These are phyloP conservation scores for Cenchrus fungigraminus DNA, from an alignment of 176 grass and related monocot species.

Conservation along the genomic window DNA sequence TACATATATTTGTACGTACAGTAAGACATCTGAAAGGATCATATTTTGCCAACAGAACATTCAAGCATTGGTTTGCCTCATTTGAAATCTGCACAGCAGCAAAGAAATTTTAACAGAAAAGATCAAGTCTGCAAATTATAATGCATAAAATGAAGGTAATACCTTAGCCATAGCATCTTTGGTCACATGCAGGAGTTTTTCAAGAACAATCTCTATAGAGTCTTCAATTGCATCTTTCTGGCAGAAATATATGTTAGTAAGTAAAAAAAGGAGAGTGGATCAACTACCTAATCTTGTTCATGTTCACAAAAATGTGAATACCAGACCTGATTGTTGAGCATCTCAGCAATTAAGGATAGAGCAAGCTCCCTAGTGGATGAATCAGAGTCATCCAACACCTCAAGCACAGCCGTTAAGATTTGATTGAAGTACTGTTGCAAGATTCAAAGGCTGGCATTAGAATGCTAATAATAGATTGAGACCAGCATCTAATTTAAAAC, in stretches of 20 bases:
- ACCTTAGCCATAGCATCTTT: constrained; percentile 87
- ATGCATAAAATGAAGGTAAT: constrained; percentile 27
- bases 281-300: constrained; percentile 38
- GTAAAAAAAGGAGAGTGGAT: background rate
- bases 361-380: constrained; percentile 75
- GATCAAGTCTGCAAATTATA: background rate
- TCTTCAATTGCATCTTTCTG: constrained; percentile 94
- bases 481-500: background rate
- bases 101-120: constrained; percentile 43
- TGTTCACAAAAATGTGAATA: constrained; percentile 38
- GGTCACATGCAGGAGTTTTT: constrained; percentile 90
- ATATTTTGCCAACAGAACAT: constrained; percentile 72
- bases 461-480: constrained; percentile 19
- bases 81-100: constrained; percentile 79
- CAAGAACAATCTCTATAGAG: constrained; percentile 95
- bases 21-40: constrained; percentile 91
- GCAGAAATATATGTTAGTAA: constrained; percentile 48
- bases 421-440: constrained; percentile 98
- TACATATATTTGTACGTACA: constrained; percentile 54
- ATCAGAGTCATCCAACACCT: constrained; percentile 86
- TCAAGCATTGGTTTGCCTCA: constrained; percentile 88
- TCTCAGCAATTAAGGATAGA: constrained; percentile 83
- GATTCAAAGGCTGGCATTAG: constrained; percentile 50
- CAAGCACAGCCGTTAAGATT: constrained; percentile 90
- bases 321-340: constrained; percentile 93